Percentiles rank a stretch among this genome's conserved stretches.
Conservation (phyloP, 306 rosid species). For the Cucurbita argyrosperma region DNA sequence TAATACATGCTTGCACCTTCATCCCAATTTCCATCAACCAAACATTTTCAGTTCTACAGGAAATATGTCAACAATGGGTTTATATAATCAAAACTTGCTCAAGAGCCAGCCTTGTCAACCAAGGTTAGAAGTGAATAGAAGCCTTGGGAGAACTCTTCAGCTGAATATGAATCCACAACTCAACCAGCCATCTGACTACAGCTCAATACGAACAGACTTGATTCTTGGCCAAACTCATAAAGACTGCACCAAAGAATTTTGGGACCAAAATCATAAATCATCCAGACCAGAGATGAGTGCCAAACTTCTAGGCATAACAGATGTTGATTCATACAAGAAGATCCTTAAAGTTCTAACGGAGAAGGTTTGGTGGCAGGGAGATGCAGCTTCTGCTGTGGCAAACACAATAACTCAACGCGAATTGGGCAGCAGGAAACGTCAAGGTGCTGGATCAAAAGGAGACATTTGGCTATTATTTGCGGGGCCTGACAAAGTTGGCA, state of each 20-base stretch:
- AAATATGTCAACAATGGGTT: constrained; percentile 23
- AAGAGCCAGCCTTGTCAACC: constrained; percentile 45
- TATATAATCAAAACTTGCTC: constrained; percentile 40
- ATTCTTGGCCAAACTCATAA: constrained; percentile 53
- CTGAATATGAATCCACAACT: constrained; percentile 29
- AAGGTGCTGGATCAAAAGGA: constrained; percentile 39
- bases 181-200: constrained; percentile 29
- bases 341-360: constrained; percentile 57
- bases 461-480: constrained; percentile 75
- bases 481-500: constrained; percentile 86
- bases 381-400: constrained; percentile 84
- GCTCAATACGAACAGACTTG: constrained; percentile 62
- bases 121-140: constrained; percentile 44
- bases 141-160: constrained; percentile 46
- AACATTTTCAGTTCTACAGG: constrained; percentile 36
- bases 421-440: constrained; percentile 56
- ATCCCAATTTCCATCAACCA: constrained; percentile 60
- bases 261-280: not conserved
- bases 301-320: constrained; percentile 29
- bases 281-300: constrained; percentile 16
- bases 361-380: constrained; percentile 97
- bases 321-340: constrained; percentile 72
- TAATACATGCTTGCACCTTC: constrained; percentile 46
- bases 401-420: constrained; percentile 59
- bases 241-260: constrained; percentile 42